Evolutionary conservation across 306 rosid species (phyloP), one percentile per base, ranked within the genome.

Genomic region (Glycine soja): DNA sequence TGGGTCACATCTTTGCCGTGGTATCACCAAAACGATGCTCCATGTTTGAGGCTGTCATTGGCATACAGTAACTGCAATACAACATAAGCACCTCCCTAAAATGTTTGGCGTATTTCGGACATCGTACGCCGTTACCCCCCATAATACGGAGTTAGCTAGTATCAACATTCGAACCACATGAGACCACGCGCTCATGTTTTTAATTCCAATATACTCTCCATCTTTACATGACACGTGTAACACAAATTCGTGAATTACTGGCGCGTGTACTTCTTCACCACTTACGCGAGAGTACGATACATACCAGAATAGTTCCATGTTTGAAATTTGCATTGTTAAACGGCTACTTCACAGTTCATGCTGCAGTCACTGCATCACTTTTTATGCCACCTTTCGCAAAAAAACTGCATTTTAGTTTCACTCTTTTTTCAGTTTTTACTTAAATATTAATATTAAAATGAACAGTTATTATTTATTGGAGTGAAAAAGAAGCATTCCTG

Each of bases 351-450:
- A 24, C 30, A 24, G 30, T 24, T 24, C 68, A 71, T 36, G 3
- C 40, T 36, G 40, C 30, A 24, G 30, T 24, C 64, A 10, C 86
- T 74, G 88, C 87, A 24, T 74, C 76, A 53, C 79, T 84, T 72
- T 86, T 75, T 7, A n/a, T 36, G 16, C 50, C 66, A 76, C 10
- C 76, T 87, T 87, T 80, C 84, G 15, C 10, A 4, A 46, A 10
- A 85, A 85, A 68, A 76, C 84, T 86, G 86, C 80, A 82, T 67
- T 82, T 88, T 47, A 10, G 52, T 16, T 24, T 66, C 57, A 11
- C 74, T 32, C 52, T 61, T 68, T 46, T 8, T 46, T 9, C 51
- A 46, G 12, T 46, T 46, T 82, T 66, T 73, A 74, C 63, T 13
- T 65, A 65, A 65, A 65, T 64, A 6, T 65, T 88, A 40, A 81